These are phyloP conservation scores for Rosa rugosa DNA, from an alignment of 306 rosid species.

Conservation along the genomic window DNA sequence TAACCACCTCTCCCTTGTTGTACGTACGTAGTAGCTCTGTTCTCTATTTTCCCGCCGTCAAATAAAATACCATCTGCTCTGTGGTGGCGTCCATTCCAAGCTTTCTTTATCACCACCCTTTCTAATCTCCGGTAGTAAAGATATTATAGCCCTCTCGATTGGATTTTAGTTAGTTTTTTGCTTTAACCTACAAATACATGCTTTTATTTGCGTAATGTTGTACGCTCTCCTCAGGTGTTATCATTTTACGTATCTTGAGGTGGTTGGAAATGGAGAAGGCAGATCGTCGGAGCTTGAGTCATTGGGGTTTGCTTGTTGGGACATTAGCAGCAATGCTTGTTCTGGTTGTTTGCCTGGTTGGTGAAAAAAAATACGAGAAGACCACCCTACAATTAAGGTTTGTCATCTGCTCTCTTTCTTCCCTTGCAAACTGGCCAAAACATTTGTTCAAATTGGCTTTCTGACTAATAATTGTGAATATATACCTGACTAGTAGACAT, in stretches of 20 bases:
- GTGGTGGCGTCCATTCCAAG: background rate
- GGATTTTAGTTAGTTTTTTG: background rate
- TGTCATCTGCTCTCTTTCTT: conserved; percentile 5
- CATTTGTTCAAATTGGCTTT: background rate
- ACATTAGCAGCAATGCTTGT: conserved; percentile 4
- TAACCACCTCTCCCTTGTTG: background rate
- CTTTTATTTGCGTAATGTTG: background rate
- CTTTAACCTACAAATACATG: background rate
- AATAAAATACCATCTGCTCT: background rate
- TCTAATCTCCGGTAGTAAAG: background rate
- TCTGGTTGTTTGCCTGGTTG: background rate
- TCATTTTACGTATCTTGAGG: background rate
- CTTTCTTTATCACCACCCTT: background rate
- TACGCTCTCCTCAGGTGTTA: background rate
- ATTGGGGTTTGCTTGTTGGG: conserved; percentile 24
- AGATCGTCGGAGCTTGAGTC: background rate
- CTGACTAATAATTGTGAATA: background rate
- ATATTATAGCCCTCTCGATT: background rate
- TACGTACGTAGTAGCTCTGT: background rate
- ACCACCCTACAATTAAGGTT: conserved; percentile 35
- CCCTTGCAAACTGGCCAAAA: background rate
- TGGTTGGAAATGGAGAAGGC: conserved; percentile 15
- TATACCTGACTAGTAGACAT: background rate
- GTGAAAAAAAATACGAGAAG: background rate
- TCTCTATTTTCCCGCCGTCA: background rate